Evolutionary conservation across 768 basidiomycete genomes (phyloP).

Genomic region (Trametes punicea): DNA sequence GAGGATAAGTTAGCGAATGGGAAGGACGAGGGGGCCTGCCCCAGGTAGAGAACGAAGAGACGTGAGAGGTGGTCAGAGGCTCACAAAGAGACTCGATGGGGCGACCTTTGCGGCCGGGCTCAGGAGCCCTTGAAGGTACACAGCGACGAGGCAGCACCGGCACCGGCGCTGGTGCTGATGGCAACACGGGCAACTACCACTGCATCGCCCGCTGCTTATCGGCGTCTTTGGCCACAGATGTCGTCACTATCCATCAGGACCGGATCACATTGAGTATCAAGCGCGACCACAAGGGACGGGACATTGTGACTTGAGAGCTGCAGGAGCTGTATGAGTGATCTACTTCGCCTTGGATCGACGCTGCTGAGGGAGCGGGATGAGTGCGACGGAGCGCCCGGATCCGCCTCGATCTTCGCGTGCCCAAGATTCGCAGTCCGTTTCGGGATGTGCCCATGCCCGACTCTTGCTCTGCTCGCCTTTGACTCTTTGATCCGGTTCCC

Average conservation of each 20-base stretch:
- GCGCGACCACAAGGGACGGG: no score
- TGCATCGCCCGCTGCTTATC: no score
- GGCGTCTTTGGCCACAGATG: no score
- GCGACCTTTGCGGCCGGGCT: background rate
- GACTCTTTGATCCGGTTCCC: background rate
- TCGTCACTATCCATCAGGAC: no score
- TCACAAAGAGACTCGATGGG: conserved; percentile 3
- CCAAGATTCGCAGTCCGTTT: background rate
- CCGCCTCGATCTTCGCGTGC: background rate
- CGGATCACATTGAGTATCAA: no score
- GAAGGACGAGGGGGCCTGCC: conserved; percentile 14
- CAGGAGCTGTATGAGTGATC: no score
- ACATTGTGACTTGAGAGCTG: no score
- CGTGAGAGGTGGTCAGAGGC: conserved; percentile 6
- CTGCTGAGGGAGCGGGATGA: no score
- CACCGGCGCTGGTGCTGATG: background rate
- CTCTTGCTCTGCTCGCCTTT: background rate
- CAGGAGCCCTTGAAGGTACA: background rate
- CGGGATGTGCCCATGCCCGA: background rate
- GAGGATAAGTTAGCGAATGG: conserved; percentile 5
- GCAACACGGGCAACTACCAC: background rate
- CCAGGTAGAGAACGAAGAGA: conserved; percentile 12
- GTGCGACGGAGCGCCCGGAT: background rate
- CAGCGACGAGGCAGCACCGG: no score
- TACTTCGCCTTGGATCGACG: no score